Percentiles rank a stretch among this genome's conserved stretches.
These are phyloP conservation scores for Gaeumannomyces sp. DNA, from an alignment of 2,329 filamentous ascomycete species.

Conservation along the genomic window DNA sequence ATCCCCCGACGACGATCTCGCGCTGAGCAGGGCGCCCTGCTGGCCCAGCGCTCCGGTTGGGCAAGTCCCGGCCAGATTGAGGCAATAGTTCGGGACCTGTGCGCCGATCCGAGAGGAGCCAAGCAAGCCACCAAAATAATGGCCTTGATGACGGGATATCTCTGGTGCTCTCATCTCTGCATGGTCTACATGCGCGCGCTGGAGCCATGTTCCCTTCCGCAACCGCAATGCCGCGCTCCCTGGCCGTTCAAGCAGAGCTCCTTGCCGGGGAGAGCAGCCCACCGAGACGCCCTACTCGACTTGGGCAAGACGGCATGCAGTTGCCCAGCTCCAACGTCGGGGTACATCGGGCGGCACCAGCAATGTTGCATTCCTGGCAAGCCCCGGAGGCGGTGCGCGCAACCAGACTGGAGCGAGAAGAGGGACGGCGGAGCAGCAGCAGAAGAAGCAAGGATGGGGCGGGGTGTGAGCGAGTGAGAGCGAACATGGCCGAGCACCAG, in stretches of 20 bases:
- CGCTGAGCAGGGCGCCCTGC: neutral
- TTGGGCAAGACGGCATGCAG: neutral
- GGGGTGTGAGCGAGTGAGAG: too few relatives aligned
- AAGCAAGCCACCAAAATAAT: neutral
- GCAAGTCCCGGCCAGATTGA: neutral
- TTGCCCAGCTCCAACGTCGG: too few relatives aligned
- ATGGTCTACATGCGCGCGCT: neutral
- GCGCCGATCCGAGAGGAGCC: constrained; percentile 1
- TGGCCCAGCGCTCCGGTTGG: neutral
- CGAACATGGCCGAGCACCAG: neutral
- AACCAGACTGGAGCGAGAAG: too few relatives aligned
- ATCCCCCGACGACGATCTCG: neutral
- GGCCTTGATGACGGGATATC: neutral
- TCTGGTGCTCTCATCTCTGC: neutral
- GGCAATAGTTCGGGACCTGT: neutral
- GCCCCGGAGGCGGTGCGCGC: too few relatives aligned
- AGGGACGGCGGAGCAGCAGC: too few relatives aligned
- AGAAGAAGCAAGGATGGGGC: neutral
- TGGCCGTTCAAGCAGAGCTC: neutral
- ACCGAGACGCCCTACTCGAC: neutral
- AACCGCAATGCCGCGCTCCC: too few relatives aligned
- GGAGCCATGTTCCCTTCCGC: neutral
- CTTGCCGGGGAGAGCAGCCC: too few relatives aligned
- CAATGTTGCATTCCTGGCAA: too few relatives aligned
- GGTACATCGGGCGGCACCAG: too few relatives aligned